These are phyloP conservation scores for Fusarium lateritium DNA, from an alignment of 2,329 filamentous ascomycete species.

Conservation along the genomic window DNA sequence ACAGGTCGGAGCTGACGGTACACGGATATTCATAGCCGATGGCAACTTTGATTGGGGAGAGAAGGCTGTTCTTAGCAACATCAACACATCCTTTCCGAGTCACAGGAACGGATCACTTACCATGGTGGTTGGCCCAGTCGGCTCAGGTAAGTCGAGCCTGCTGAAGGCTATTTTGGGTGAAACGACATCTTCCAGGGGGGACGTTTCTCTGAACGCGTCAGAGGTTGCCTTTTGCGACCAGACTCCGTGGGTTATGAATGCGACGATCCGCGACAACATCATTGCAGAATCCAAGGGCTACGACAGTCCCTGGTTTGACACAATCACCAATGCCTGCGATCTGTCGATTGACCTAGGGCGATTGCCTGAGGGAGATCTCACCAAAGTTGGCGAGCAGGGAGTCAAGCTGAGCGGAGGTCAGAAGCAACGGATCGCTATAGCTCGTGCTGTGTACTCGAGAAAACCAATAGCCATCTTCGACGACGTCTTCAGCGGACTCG, in stretches of 20 bases:
- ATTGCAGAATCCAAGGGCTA: slow-evolving; percentile 50
- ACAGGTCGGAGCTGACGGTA: neutral
- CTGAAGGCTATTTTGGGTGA: slow-evolving; percentile 53
- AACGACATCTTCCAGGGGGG: slow-evolving; percentile 36
- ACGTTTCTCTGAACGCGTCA: slow-evolving; percentile 41
- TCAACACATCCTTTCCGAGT: slow-evolving; percentile 43
- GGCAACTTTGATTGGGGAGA: slow-evolving; percentile 51
- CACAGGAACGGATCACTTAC: slow-evolving; percentile 46
- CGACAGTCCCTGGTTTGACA: slow-evolving; percentile 52
- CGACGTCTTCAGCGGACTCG: slow-evolving; percentile 59
- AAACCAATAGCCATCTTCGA: slow-evolving; percentile 56
- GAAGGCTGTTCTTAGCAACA: slow-evolving; percentile 43
- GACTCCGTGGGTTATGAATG: slow-evolving; percentile 55
- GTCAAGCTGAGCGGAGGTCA: slow-evolving; percentile 55
- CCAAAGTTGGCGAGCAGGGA: slow-evolving; percentile 52
- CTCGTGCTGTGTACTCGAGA: slow-evolving; percentile 53
- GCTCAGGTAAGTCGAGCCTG: slow-evolving; percentile 53
- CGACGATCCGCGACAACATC: slow-evolving; percentile 55
- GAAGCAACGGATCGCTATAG: slow-evolving; percentile 54
- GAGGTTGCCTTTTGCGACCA: slow-evolving; percentile 52
- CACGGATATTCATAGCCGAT: slow-evolving; percentile 38
- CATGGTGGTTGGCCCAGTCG: slow-evolving; percentile 52
- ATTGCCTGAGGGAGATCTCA: slow-evolving; percentile 46
- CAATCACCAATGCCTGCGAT: slow-evolving; percentile 54
- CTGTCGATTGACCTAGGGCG: slow-evolving; percentile 49